Evolutionary conservation across 768 basidiomycete genomes (phyloP).

Genomic region (Boletus barrowsii): DNA sequence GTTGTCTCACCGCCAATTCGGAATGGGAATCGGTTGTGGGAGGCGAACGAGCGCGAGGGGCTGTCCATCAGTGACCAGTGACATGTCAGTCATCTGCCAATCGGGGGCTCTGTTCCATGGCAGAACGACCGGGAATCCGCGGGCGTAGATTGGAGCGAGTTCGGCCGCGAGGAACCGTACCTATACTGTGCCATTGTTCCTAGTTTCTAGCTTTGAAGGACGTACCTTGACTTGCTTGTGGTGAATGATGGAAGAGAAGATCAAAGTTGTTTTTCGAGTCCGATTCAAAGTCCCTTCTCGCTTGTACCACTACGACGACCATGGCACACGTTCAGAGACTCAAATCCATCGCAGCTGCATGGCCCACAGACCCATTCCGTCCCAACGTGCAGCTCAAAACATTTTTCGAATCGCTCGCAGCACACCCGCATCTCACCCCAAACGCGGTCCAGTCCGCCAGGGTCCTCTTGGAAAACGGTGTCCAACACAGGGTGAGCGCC

Average conservation of each 20-base stretch:
- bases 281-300: conserved; percentile 11
- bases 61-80: no score
- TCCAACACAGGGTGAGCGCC: conserved; percentile 52
- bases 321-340: conserved; percentile 48
- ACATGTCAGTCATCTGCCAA: neutral
- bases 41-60: no score
- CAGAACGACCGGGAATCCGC: neutral
- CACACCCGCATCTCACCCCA: conserved; percentile 65
- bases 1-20: no score
- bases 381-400: conserved; percentile 70
- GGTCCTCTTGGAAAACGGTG: conserved; percentile 51
- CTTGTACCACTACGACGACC: neutral
- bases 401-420: conserved; percentile 61
- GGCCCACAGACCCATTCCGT: conserved; percentile 73
- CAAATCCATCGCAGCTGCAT: conserved; percentile 52
- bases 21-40: no score
- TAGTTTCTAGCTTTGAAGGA: no score
- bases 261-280: conserved; percentile 14
- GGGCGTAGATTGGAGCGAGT: neutral
- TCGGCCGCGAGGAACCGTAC: neutral
- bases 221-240: no score
- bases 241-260: no score
- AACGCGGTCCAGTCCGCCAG: conserved; percentile 58
- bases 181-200: no score
- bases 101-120: neutral